A percentile compares a stretch with the other conserved stretches of the same genome.
These are phyloP conservation scores for Rhizopus stolonifer DNA, from an alignment of 371 early-diverging fungal genomes.

Conservation along the genomic window DNA sequence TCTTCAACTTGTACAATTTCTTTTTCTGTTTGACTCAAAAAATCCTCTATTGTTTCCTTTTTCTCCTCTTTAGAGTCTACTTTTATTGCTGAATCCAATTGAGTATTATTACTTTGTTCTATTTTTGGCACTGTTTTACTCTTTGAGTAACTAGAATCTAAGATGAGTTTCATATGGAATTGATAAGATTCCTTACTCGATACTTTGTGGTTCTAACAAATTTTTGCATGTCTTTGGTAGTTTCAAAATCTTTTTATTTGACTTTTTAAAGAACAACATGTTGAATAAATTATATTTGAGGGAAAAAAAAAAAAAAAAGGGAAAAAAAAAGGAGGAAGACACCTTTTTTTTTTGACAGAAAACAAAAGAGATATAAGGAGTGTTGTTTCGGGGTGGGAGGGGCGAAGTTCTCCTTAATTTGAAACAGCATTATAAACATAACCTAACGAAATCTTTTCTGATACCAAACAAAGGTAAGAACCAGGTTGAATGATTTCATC, in stretches of 20 bases:
- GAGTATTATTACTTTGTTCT: too few relatives aligned
- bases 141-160: too few relatives aligned
- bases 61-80: too few relatives aligned
- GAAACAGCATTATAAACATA: conserved; percentile 16
- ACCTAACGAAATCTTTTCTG: neutral
- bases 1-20: too few relatives aligned
- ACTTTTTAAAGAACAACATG: neutral
- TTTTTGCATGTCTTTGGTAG: neutral
- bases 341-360: conserved; percentile 1
- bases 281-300: neutral
- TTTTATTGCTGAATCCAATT: too few relatives aligned
- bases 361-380: neutral
- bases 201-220: neutral
- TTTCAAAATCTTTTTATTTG: neutral
- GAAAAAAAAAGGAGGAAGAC: neutral
- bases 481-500: conserved; percentile 20
- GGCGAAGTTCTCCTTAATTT: neutral
- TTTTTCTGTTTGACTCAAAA: too few relatives aligned
- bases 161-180: too few relatives aligned
- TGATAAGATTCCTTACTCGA: too few relatives aligned
- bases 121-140: too few relatives aligned
- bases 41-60: too few relatives aligned
- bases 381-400: neutral
- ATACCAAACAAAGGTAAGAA: conserved; percentile 18
- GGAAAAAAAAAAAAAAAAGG: neutral